Evolutionary conservation across 2,329 filamentous ascomycete species (phyloP).

Genomic region (Fusarium mundagurra): DNA sequence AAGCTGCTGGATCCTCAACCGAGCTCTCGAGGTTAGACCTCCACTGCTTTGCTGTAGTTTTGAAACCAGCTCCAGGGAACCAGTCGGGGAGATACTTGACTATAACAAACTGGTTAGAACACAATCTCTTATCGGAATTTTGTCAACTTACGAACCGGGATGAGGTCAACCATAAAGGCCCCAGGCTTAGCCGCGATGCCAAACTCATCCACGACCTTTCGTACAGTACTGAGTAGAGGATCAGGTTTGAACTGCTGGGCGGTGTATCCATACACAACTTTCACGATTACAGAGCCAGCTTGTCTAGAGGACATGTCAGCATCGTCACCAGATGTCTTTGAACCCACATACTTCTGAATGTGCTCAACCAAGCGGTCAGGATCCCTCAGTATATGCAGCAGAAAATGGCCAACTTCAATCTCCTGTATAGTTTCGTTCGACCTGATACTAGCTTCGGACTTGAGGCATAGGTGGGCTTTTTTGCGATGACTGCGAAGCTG

Average conservation of each 20-base stretch:
- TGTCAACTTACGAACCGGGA: neutral
- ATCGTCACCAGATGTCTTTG: accelerated
- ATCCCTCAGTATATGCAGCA: slow-evolving; percentile 46
- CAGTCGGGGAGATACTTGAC: slow-evolving; percentile 18
- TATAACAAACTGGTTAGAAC: neutral
- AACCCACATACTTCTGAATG: slow-evolving; percentile 50
- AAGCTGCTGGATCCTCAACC: slow-evolving; percentile 17
- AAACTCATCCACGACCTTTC: slow-evolving; percentile 29
- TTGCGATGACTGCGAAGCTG: slow-evolving; percentile 55
- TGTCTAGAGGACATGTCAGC: slow-evolving; percentile 3
- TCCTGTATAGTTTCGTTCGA: slow-evolving; percentile 56
- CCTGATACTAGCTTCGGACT: slow-evolving; percentile 50
- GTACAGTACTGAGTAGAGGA: slow-evolving; percentile 18
- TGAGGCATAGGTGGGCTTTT: slow-evolving; percentile 54
- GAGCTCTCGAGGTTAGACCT: slow-evolving; percentile 7
- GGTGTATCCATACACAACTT: slow-evolving; percentile 31
- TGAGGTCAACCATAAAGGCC: slow-evolving; percentile 28
- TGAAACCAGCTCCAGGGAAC: slow-evolving; percentile 23
- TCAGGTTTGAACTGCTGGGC: slow-evolving; percentile 20
- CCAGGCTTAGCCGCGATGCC: slow-evolving; percentile 22
- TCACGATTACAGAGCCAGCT: slow-evolving; percentile 25
- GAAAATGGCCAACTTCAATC: slow-evolving; percentile 46
- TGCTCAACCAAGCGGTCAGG: slow-evolving; percentile 52
- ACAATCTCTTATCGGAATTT: accelerated
- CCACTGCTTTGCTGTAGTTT: slow-evolving; percentile 15